phyloP scores from a whole-genome alignment of 2,329 filamentous ascomycete genomes.

The Exophiala viscosa region DNA sequence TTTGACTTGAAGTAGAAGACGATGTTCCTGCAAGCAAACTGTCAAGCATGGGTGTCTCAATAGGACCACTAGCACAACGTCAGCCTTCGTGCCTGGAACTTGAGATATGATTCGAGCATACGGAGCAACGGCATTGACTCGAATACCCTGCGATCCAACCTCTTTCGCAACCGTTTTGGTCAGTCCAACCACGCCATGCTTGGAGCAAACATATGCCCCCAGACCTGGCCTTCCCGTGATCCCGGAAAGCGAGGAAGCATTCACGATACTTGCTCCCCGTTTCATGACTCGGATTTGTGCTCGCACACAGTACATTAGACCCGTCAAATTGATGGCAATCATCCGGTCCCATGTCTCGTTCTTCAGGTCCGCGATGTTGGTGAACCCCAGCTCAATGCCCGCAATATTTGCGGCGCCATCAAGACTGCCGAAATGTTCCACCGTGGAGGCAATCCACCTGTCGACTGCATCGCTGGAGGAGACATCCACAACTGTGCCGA shows the following conservation, averaged over 20 bases:
- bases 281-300: conserved; percentile 42
- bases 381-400: conserved; percentile 6
- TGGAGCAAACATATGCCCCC: conserved; percentile 41
- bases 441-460: conserved; percentile 18
- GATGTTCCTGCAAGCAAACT: no score
- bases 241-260: conserved; percentile 40
- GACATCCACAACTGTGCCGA: conserved; percentile 14
- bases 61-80: no score
- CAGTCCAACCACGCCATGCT: conserved; percentile 43
- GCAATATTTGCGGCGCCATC: conserved; percentile 23
- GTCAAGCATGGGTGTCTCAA: no score
- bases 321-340: conserved; percentile 40
- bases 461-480: conserved; percentile 10
- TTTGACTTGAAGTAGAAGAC: no score
- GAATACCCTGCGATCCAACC: conserved; percentile 32
- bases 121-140: conserved; percentile 35
- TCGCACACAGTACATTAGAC: conserved; percentile 39
- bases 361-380: conserved; percentile 33
- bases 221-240: conserved; percentile 34
- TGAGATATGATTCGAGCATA: conserved; percentile 14
- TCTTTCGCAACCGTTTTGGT: conserved; percentile 39
- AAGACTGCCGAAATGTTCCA: conserved; percentile 15
- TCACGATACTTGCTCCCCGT: conserved; percentile 37
- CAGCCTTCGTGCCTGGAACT: no score
- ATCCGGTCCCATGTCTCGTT: conserved; percentile 38